Base-by-base conservation (phyloP, 164 flowering plant species). In the Umbellularia californica region DNA sequence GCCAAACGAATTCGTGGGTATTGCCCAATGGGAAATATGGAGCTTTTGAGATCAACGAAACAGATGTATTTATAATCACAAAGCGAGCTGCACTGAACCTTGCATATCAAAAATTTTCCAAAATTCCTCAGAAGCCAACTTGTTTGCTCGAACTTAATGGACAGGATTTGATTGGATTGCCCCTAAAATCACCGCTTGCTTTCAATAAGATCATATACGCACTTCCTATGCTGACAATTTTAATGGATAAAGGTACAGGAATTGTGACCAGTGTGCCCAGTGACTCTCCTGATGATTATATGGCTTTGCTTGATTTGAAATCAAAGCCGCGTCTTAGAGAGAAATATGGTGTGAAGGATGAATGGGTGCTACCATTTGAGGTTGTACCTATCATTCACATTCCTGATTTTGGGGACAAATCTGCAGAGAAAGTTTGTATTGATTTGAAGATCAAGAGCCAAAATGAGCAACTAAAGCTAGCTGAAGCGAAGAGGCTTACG, bases 201-300 rank as follows among this genome's bases (percentile, higher is more conserved):
- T 72, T 82, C 64, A 84, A 88, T 77, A 80, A 87, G 51, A 77
- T 79, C 50, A 90, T 91, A 66, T 88, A 91, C 75, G 75, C 92
- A 41, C 90, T 92, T 58, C 97, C 97, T 20, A 89, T 90, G 97
- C 50, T 90, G 79, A 85, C 91, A n/a, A 83, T 90, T 70, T 71
- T 88, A 15, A 90, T 88, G 9, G 92, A 91, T 74, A 90, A 91
- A 77, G 96, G 94, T 52, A 92, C 98, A 2, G 98, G 98, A 66
- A 88, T 92, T 41, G 93, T 94, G 41, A 94, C 97, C 33, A 90
- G 98, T 84, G 98, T 94, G 22, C 98, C 98, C 7, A 92, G 96
- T 78, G 98, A 94, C 78, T 86, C 97, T 13, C 98, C 97, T 30
- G 97, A 91, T 84, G 98, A 92, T 80, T 94, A 84, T 69, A 89